Percentiles rank a stretch among this genome's conserved stretches.
phyloP scores from a whole-genome alignment of 768 basidiomycete genomes.

The Pisolithus tinctorius region DNA sequence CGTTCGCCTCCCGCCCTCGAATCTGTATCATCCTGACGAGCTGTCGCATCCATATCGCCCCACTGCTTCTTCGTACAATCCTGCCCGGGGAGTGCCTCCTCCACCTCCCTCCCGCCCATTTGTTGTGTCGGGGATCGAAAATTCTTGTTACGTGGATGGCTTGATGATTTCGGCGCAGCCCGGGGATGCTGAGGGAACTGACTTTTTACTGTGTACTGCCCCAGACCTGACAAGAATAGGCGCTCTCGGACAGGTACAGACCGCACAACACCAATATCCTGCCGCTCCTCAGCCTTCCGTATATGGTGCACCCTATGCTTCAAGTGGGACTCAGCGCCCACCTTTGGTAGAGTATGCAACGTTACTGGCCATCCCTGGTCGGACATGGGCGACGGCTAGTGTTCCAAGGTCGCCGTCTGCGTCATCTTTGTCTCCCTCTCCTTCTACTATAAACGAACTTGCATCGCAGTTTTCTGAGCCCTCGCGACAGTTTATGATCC shows the following conservation, averaged over 20 bases:
- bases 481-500: slow-evolving; percentile 75
- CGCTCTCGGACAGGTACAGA: slow-evolving; percentile 56
- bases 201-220: slow-evolving; percentile 68
- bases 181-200: slow-evolving; percentile 66
- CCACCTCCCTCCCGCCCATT: slow-evolving; percentile 50
- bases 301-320: slow-evolving; percentile 37
- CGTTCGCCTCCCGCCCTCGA: slow-evolving; percentile 71
- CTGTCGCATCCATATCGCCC: slow-evolving; percentile 47
- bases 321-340: slow-evolving; percentile 40
- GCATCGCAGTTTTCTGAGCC: slow-evolving; percentile 73
- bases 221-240: slow-evolving; percentile 74
- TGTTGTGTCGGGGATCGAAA: slow-evolving; percentile 51
- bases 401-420: slow-evolving; percentile 32
- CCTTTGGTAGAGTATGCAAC: slow-evolving; percentile 74
- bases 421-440: slow-evolving; percentile 37
- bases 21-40: slow-evolving; percentile 73
- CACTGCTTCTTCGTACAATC: slow-evolving; percentile 39
- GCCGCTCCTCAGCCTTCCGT: slow-evolving; percentile 32
- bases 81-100: slow-evolving; percentile 35
- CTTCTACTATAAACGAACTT: slow-evolving; percentile 69
- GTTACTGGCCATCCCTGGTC: slow-evolving; percentile 70
- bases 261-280: slow-evolving; percentile 29
- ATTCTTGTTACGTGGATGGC: slow-evolving; percentile 60
- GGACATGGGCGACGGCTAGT: slow-evolving; percentile 77
- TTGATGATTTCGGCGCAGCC: slow-evolving; percentile 65